Conservation (phyloP, 2,329 filamentous ascomycete genomes). For the Fusarium chaquense region DNA sequence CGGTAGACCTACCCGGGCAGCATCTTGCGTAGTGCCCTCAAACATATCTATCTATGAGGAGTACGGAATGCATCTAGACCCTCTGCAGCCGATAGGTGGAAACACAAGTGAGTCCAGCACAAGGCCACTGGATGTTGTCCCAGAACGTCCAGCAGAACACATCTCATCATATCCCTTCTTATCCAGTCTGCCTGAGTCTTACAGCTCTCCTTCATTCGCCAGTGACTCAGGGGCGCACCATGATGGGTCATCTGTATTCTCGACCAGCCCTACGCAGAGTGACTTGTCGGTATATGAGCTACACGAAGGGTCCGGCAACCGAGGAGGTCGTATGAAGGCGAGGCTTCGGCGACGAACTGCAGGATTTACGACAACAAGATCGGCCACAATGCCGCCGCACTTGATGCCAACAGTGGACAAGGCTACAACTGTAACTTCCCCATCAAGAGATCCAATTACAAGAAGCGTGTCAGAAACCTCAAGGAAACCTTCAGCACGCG, state of each 20-base stretch:
- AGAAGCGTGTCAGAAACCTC: constrained; percentile 12
- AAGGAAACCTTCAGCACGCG: background rate
- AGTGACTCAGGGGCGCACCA: constrained; percentile 9
- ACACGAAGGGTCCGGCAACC: constrained; percentile 50
- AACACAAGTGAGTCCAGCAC: background rate
- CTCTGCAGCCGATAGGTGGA: constrained; percentile 8
- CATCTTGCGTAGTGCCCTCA: constrained; percentile 20
- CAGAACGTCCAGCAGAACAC: constrained; percentile 23
- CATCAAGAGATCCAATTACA: constrained; percentile 42
- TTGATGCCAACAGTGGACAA: constrained; percentile 45
- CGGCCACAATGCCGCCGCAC: constrained; percentile 49
- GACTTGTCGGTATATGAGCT: constrained; percentile 42
- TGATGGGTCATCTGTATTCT: constrained; percentile 18
- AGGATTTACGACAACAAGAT: constrained; percentile 48
- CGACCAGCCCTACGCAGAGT: constrained; percentile 23
- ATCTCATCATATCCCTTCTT: constrained; percentile 17
- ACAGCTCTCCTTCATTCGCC: constrained; percentile 13
- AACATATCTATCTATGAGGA: constrained; percentile 31
- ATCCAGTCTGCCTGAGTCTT: background rate
- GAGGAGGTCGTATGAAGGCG: constrained; percentile 48
- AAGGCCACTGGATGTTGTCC: constrained; percentile 25
- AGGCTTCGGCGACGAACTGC: constrained; percentile 50
- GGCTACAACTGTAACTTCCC: constrained; percentile 49
- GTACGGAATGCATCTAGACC: constrained; percentile 13
- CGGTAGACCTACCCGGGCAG: constrained; percentile 16